A percentile compares a stretch with the other conserved stretches of the same genome.
These are phyloP conservation scores for Mucor lusitanicus DNA, from an alignment of 371 early-diverging fungal genomes.

Conservation along the genomic window DNA sequence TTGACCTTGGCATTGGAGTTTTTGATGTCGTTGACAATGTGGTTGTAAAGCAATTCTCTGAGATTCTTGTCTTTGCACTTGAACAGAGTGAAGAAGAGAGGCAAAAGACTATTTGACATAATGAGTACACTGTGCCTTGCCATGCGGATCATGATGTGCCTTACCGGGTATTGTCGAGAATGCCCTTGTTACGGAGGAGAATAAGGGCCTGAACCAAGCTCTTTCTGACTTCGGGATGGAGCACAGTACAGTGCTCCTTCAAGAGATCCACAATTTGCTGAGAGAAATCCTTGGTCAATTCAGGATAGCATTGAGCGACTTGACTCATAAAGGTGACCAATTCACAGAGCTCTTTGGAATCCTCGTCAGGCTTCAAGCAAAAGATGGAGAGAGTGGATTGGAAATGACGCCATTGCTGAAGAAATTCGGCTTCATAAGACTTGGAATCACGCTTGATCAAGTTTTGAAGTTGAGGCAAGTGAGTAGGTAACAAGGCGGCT, in stretches of 20 bases:
- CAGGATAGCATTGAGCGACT: conserved; percentile 81
- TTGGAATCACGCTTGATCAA: conserved; percentile 91
- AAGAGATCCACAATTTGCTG: conserved; percentile 81
- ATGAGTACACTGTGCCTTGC: neutral
- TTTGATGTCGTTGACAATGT: conserved; percentile 94
- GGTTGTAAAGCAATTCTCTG: conserved; percentile 82
- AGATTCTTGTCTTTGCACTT: conserved; percentile 90
- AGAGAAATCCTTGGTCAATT: conserved; percentile 78
- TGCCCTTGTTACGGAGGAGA: conserved; percentile 83
- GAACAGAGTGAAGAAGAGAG: conserved; percentile 93
- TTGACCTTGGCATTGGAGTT: conserved; percentile 87
- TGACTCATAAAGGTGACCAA: conserved; percentile 88
- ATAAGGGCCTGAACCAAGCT: conserved; percentile 91
- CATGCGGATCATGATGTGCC: neutral
- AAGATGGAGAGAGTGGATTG: conserved; percentile 86
- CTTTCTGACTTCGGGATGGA: conserved; percentile 83
- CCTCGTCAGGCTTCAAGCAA: conserved; percentile 84
- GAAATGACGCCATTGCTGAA: conserved; percentile 91
- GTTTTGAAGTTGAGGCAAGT: conserved; percentile 97
- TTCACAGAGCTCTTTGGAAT: conserved; percentile 81
- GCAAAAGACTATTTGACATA: conserved; percentile 59
- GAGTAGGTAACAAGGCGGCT: conserved; percentile 74
- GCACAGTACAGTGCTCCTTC: conserved; percentile 72
- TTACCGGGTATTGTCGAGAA: conserved; percentile 65
- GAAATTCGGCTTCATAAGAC: conserved; percentile 93